Percentiles rank a stretch among this genome's conserved stretches.
These are phyloP conservation scores for Camellia japonica DNA, from an alignment of 148 eudicot genomes.

Conservation along the genomic window DNA sequence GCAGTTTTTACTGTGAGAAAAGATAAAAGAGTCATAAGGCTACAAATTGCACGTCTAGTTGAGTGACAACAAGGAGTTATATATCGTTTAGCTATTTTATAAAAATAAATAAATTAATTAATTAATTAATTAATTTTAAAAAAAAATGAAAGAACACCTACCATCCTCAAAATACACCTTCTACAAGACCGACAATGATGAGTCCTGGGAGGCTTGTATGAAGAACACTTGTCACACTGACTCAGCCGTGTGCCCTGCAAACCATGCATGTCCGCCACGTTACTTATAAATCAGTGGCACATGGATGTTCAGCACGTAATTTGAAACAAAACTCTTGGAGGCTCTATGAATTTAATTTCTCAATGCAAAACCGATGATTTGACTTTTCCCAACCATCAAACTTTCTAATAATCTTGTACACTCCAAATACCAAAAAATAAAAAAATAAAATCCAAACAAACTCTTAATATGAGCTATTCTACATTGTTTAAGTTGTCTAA, in stretches of 20 bases:
- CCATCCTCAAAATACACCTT: conserved; percentile 63
- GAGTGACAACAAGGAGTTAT: not conserved
- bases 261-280: not conserved
- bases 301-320: not conserved
- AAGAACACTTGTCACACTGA: conserved; percentile 58
- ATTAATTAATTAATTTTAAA: too few relatives aligned
- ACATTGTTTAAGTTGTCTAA: too few relatives aligned
- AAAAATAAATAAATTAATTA: not conserved
- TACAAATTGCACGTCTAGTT: not conserved
- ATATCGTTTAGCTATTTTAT: not conserved
- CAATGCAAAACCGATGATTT: not conserved
- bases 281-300: not conserved
- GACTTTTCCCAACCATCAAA: not conserved
- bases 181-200: conserved; percentile 72
- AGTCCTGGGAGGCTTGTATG: conserved; percentile 65
- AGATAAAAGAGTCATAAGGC: not conserved
- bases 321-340: not conserved
- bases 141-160: conserved; percentile 21
- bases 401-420: not conserved
- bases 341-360: not conserved
- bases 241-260: conserved; percentile 29
- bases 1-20: not conserved
- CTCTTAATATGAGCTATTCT: not conserved
- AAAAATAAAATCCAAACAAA: not conserved
- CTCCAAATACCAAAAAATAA: not conserved